Evolutionary conservation across 1,284 basidiomycete genomes (phyloP).

Genomic region (Trametes polyzona): DNA sequence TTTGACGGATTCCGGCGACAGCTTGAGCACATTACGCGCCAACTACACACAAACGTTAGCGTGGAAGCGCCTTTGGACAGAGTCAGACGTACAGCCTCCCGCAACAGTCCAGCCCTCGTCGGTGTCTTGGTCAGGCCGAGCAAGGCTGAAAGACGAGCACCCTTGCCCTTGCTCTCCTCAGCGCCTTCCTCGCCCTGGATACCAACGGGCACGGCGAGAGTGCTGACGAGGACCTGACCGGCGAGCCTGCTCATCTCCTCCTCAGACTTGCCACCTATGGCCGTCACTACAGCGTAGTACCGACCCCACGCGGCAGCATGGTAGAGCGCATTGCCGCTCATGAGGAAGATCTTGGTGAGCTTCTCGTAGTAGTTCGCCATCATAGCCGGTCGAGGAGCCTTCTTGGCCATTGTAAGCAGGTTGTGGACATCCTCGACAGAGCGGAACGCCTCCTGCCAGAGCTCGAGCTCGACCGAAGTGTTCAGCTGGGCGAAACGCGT

Average conservation of each 20-base stretch:
- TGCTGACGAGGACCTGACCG: conserved; percentile 91
- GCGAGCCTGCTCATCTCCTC: conserved; percentile 86
- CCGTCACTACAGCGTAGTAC: conserved; percentile 74
- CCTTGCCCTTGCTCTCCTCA: conserved; percentile 77
- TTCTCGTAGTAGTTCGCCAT: conserved; percentile 99
- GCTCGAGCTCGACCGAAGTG: conserved; percentile 97
- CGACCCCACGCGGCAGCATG: conserved; percentile 97
- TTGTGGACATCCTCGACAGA: conserved; percentile 99
- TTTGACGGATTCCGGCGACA: conserved; percentile 78
- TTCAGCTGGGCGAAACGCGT: conserved; percentile 98
- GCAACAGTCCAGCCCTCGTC: conserved; percentile 84
- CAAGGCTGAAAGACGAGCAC: conserved; percentile 81
- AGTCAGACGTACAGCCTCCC: conserved; percentile 72
- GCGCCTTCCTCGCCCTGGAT: conserved; percentile 63
- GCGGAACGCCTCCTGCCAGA: conserved; percentile 99
- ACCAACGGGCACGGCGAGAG: conserved; percentile 93
- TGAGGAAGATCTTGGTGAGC: conserved; percentile 94
- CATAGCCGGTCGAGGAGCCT: conserved; percentile 90
- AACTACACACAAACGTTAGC: conserved; percentile 49
- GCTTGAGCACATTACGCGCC: conserved; percentile 84
- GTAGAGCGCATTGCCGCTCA: conserved; percentile 93
- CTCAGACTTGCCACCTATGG: conserved; percentile 70
- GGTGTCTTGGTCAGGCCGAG: conserved; percentile 88
- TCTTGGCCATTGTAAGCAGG: conserved; percentile 91
- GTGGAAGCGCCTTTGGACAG: background rate